Evolutionary conservation across 768 basidiomycete genomes (phyloP).

Genomic region (Leccinum rimulosum): DNA sequence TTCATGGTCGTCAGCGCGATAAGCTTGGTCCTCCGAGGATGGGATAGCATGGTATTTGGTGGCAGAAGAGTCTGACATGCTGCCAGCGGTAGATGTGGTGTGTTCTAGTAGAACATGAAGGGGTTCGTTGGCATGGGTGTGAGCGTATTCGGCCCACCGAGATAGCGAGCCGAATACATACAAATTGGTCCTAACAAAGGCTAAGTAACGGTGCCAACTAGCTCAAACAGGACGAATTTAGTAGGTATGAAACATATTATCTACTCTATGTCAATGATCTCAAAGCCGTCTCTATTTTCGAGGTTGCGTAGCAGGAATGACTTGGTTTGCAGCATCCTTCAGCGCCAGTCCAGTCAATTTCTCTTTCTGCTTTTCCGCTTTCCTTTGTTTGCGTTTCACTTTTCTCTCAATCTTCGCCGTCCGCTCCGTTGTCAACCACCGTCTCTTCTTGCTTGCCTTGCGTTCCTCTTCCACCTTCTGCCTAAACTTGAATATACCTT

Average conservation of each 20-base stretch:
- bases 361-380: conserved; percentile 48
- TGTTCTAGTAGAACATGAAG: neutral
- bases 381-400: conserved; percentile 41
- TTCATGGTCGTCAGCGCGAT: conserved; percentile 1
- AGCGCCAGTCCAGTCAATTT: conserved; percentile 52
- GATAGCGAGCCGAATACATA: neutral
- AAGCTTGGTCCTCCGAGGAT: conserved; percentile 14
- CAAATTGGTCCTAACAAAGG: conserved; percentile 1
- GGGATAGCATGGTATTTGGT: conserved; percentile 21
- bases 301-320: conserved; percentile 39
- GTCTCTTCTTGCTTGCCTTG: conserved; percentile 59
- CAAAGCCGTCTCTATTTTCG: conserved; percentile 6
- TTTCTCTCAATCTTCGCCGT: conserved; percentile 38
- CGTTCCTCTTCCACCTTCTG: conserved; percentile 55
- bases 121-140: neutral
- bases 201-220: neutral
- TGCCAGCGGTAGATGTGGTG: neutral
- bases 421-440: conserved; percentile 40
- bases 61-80: conserved; percentile 9
- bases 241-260: no score
- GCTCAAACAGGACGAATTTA: neutral
- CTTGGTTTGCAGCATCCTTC: conserved; percentile 56
- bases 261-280: neutral
- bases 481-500: conserved; percentile 75
- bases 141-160: neutral